These are phyloP conservation scores for Hymenoscyphus infarciens DNA, from an alignment of 2,329 filamentous ascomycete genomes.

Conservation along the genomic window DNA sequence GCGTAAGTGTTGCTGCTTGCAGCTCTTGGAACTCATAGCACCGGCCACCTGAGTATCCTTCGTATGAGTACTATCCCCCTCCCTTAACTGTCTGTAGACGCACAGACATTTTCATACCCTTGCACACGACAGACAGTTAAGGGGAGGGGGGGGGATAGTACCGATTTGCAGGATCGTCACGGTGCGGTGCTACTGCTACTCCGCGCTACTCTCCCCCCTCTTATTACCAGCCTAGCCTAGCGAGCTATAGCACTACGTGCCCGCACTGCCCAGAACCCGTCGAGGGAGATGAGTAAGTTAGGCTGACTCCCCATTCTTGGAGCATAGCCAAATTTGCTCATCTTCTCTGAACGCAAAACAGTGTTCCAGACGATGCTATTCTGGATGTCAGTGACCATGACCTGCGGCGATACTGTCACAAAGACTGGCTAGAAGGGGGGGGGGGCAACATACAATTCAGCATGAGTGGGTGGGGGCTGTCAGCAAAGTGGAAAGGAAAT, in stretches of 20 bases:
- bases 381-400: neutral
- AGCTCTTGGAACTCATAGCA: neutral
- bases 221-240: neutral
- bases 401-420: neutral
- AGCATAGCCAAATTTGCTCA: neutral
- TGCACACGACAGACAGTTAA: too few relatives aligned
- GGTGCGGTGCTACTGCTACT: neutral
- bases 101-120: too few relatives aligned
- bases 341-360: neutral
- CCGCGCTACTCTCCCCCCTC: too few relatives aligned
- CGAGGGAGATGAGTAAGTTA: slow-evolving; percentile 2
- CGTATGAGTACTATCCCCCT: too few relatives aligned
- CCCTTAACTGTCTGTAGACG: too few relatives aligned
- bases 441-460: neutral
- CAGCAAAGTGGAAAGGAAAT: neutral
- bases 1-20: neutral
- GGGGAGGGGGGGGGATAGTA: too few relatives aligned
- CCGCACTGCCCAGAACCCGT: neutral
- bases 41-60: neutral
- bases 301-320: neutral
- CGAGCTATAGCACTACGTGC: neutral
- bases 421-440: neutral
- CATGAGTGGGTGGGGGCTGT: neutral
- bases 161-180: neutral
- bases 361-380: neutral